Conservation (phyloP, 192 early-diverging fungal genomes). For the Umbelopsis sp. region DNA sequence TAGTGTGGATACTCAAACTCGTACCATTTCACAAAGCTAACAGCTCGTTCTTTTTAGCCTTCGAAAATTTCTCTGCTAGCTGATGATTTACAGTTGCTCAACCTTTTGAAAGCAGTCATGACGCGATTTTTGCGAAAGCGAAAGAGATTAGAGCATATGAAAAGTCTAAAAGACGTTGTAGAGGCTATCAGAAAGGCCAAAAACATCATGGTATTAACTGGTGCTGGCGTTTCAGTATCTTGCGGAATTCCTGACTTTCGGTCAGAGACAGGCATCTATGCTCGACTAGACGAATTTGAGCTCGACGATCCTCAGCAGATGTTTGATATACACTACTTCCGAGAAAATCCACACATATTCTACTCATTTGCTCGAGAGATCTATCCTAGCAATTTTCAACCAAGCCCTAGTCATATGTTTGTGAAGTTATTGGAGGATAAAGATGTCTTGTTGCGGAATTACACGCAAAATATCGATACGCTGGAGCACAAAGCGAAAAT, state of each 20-base stretch:
- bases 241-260: slow-evolving; percentile 98
- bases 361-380: slow-evolving; percentile 95
- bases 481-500: slow-evolving; percentile 90
- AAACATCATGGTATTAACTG: slow-evolving; percentile 91
- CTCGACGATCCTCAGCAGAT: slow-evolving; percentile 92
- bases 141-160: slow-evolving; percentile 52
- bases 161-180: slow-evolving; percentile 67
- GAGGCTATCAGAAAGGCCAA: slow-evolving; percentile 56
- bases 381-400: slow-evolving; percentile 85
- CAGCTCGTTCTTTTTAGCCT: slow-evolving; percentile 20
- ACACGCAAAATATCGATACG: slow-evolving; percentile 98
- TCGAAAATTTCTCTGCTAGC: slow-evolving; percentile 47
- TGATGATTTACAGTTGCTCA: slow-evolving; percentile 61
- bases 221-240: slow-evolving; percentile 89
- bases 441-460: slow-evolving; percentile 88
- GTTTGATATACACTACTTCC: slow-evolving; percentile 96
- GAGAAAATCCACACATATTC: slow-evolving; percentile 84
- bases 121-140: slow-evolving; percentile 60
- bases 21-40: not conserved
- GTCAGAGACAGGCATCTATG: slow-evolving; percentile 91
- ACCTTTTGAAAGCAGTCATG: slow-evolving; percentile 58
- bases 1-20: not conserved
- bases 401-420: slow-evolving; percentile 87
- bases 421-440: slow-evolving; percentile 86
- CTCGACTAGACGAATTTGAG: slow-evolving; percentile 84